phyloP scores from a whole-genome alignment of 371 early-diverging fungal species.

The Mortierella sp. region DNA sequence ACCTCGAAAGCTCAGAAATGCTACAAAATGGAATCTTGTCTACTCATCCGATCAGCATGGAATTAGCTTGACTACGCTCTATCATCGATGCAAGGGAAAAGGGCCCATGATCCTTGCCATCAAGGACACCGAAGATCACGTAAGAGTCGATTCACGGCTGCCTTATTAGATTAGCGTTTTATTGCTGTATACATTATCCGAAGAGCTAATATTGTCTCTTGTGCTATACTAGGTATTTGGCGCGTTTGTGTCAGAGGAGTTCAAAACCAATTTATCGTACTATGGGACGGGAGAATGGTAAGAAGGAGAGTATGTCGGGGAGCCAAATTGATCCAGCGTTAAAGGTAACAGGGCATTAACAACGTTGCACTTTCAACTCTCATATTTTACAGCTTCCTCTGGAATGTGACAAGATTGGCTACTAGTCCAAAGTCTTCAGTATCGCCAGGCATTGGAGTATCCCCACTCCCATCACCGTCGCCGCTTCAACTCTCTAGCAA shows the following conservation, averaged over 20 bases:
- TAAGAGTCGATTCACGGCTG: constrained; percentile 47
- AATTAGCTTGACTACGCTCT: constrained; percentile 86
- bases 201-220: background rate
- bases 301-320: constrained; percentile 13
- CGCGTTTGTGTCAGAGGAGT: constrained; percentile 82
- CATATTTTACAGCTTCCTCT: constrained; percentile 75
- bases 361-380: background rate
- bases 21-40: constrained; percentile 79
- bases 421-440: constrained; percentile 41
- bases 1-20: constrained; percentile 74
- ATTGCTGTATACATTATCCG: background rate
- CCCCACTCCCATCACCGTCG: constrained; percentile 46
- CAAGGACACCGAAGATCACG: constrained; percentile 75
- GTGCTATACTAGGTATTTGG: constrained; percentile 83
- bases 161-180: background rate
- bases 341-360: background rate
- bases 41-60: constrained; percentile 96
- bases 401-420: constrained; percentile 69
- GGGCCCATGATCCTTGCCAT: constrained; percentile 81
- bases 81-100: constrained; percentile 68
- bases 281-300: constrained; percentile 95
- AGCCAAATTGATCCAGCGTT: background rate
- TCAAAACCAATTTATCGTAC: constrained; percentile 76
- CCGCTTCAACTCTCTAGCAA: constrained; percentile 33
- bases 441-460: constrained; percentile 40